Percentiles rank a stretch among this genome's conserved stretches.
Evolutionary conservation across 1,284 basidiomycete species (phyloP).

Genomic region (Cutaneotrichosporon cutaneum): DNA sequence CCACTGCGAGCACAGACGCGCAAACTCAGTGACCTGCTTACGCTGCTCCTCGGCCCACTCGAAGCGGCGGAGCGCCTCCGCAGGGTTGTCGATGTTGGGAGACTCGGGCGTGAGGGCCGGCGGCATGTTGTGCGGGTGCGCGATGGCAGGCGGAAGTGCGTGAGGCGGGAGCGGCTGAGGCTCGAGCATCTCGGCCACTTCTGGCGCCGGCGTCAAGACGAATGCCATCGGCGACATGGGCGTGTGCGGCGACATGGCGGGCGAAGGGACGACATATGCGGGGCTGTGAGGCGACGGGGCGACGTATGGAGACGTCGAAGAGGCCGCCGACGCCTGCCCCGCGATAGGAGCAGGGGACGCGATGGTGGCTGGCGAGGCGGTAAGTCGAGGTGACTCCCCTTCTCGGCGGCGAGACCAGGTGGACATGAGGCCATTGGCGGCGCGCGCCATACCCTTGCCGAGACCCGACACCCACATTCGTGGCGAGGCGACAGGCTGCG

Average conservation of each 20-base stretch:
- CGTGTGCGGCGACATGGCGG: constrained; percentile 8
- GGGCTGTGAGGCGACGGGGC: constrained; percentile 5
- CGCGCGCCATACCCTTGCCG: constrained; percentile 44
- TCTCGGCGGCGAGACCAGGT: constrained; percentile 26
- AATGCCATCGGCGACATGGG: constrained; percentile 22
- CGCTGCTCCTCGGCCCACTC: constrained; percentile 44
- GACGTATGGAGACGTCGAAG: constrained; percentile 9
- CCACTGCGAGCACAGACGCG: constrained; percentile 60
- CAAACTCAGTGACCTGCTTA: constrained; percentile 38
- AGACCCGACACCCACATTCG: constrained; percentile 43
- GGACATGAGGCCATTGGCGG: constrained; percentile 36
- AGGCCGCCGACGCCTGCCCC: neutral
- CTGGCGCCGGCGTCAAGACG: constrained; percentile 22
- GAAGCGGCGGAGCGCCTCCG: constrained; percentile 22
- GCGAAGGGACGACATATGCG: constrained; percentile 18
- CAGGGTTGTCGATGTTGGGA: constrained; percentile 24
- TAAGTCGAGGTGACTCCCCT: constrained; percentile 21
- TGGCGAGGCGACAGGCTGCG: constrained; percentile 18
- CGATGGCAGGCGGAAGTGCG: constrained; percentile 23
- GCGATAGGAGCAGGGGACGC: constrained; percentile 5
- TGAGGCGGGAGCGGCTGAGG: constrained; percentile 18
- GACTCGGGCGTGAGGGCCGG: constrained; percentile 21
- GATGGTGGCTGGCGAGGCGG: constrained; percentile 11
- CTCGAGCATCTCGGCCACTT: constrained; percentile 21
- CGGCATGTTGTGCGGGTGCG: constrained; percentile 27